These are phyloP conservation scores for Talaromyces sp. DNA, from an alignment of 2,329 filamentous ascomycete species.

Conservation along the genomic window DNA sequence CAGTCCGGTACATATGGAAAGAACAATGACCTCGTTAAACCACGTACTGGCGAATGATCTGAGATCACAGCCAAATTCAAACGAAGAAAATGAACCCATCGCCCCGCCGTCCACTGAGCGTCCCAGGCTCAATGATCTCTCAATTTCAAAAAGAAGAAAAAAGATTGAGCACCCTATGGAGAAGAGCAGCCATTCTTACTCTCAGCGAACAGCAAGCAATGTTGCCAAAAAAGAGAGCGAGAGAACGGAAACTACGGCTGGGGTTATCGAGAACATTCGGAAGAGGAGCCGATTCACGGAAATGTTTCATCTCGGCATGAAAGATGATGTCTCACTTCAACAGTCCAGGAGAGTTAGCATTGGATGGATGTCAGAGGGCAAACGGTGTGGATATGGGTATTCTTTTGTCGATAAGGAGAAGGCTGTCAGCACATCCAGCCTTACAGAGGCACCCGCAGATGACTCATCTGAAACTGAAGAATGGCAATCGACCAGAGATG, in stretches of 20 bases:
- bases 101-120: background rate
- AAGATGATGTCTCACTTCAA: background rate
- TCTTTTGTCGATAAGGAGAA: constrained; percentile 28
- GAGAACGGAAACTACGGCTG: background rate
- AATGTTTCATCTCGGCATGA: constrained; percentile 19
- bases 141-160: constrained; percentile 9
- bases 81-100: background rate
- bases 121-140: background rate
- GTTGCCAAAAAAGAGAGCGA: background rate
- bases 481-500: background rate
- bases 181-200: background rate
- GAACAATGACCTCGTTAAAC: constrained; percentile 12
- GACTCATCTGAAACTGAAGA: background rate
- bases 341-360: constrained; percentile 33
- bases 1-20: background rate
- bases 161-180: background rate
- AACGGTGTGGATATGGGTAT: constrained; percentile 38
- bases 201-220: background rate
- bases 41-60: constrained; percentile 12
- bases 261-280: background rate
- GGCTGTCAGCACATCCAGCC: background rate
- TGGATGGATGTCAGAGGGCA: constrained; percentile 40
- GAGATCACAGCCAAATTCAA: background rate
- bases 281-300: constrained; percentile 30
- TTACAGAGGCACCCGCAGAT: background rate